Base-by-base conservation (phyloP, 257 asterid genomes). In the Petunia secreta region DNA sequence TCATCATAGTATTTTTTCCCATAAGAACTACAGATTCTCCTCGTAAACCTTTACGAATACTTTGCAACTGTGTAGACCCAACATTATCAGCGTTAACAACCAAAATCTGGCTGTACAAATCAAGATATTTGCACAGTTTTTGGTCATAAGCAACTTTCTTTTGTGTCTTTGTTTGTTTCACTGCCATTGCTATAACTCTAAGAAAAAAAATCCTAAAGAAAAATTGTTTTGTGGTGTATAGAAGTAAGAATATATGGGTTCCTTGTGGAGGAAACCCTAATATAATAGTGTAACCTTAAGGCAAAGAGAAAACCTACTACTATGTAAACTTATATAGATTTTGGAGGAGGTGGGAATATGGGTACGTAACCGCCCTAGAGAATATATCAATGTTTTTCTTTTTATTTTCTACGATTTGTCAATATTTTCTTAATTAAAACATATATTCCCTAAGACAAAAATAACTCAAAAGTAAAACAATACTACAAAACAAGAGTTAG, bases 1-100 rank as follows among this genome's bases (percentile, higher is more conserved):
- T 96, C 96, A 96, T 96, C 99, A 95, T 90, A 4, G 99, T 94
- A 66, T 95, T 93, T 83, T 95, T 95, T n/a, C 99, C 99, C 98
- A 95, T 95, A 38, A 95, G 92, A 58, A 94, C 95, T 0, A 89
- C 85, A 2, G 98, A 93, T 38, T 95, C 93, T 0, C 98, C 98
- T 43, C 98, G 83, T 63, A 95, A 75, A 37, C 97, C 97, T 66
- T 71, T 77, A 69, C 98, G 75, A 1, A 95, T 93, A 80, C 66
- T 85, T 90, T 95, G 99, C 40, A 95, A 84, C 91, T 95, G 99
- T n/a, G 55, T 92, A 4, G 98, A 93, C 1, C 98, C 98, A 1
- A 94, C 98, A 50, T 94, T 94, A 55, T 94, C 98, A 1, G 98
- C 98, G 0, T 80, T 87, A 6, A 86, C 97, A 8, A 95, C 82